Evolutionary conservation across 1,284 basidiomycete species (phyloP), one percentile per base, ranked within the genome.

Genomic region (Clitocybe nebularis): DNA sequence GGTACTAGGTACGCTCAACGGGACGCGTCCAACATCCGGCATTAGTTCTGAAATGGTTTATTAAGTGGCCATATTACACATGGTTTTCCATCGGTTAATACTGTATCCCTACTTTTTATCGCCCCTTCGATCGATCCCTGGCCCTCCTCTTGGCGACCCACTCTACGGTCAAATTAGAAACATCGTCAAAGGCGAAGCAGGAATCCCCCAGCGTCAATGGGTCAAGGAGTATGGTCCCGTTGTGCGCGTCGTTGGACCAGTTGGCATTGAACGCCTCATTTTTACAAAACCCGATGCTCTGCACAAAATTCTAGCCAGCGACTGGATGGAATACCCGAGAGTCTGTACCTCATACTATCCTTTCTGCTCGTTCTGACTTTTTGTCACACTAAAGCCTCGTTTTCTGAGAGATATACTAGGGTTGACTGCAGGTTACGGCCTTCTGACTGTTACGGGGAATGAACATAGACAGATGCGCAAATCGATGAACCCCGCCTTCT

Each of bases 401-500:
- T 73, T 68, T 43, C 52, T 74, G 58, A 62, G 68, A 41, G 59
- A 70, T 34, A 59, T 72, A 10, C 54, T 75, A 3, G 71, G 67
- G 1, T 48, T 71, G n/a, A 64, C 67, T 0, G 64, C 72, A 3
- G 73, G 74, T 0, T 66, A 69, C 53, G 72, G 74, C 0, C 57
- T 75, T 9, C 54, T 76, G 39, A 75, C 73, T 0, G 67, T 70
- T 0, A 73, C 71, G 1, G 72, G 72, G 13, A 61, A 70, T 39
- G 69, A 71, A 32, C 73, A 75, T 48, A 69, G 63, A 49, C 65
- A 64, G 43, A 73, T 76, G 70, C 65, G 74, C 34, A 71, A 67
- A 49, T 65, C 67, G 3, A 74, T 76, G 65, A 74, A 73, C 46
- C 72, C 72, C 1, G 73, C 73, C 0, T 76, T 76, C 45, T 72